phyloP scores from a whole-genome alignment of 2,329 filamentous ascomycete genomes.

The Fusarium napiforme region DNA sequence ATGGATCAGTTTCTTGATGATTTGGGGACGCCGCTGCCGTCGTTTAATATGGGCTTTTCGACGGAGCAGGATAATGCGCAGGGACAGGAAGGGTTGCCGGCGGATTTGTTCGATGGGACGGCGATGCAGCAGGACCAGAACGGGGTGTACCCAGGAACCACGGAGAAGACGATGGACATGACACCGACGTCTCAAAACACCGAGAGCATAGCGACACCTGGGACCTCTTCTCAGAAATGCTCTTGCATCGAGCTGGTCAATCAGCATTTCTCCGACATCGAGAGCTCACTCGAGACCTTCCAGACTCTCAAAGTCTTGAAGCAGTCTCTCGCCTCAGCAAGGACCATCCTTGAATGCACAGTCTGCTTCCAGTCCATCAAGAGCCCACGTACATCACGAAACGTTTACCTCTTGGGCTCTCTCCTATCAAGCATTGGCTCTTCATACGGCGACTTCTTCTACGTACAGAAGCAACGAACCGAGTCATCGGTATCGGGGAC shows the following conservation, averaged over 20 bases:
- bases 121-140: neutral
- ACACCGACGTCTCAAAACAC: neutral
- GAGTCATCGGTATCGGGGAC: neutral
- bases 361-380: slow-evolving; percentile 16
- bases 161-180: neutral
- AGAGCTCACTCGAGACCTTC: slow-evolving; percentile 10
- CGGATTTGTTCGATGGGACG: neutral
- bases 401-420: neutral
- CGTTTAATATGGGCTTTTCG: slow-evolving; percentile 2
- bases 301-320: slow-evolving; percentile 16
- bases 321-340: neutral
- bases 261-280: slow-evolving; percentile 8
- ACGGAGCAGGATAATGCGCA: neutral
- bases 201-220: rapidly evolving
- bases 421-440: slow-evolving; percentile 8
- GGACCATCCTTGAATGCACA: neutral
- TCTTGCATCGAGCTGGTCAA: slow-evolving; percentile 11
- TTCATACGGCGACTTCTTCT: slow-evolving; percentile 14
- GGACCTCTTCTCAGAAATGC: neutral
- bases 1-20: slow-evolving; percentile 20
- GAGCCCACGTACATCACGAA: slow-evolving; percentile 5
- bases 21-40: neutral
- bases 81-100: neutral
- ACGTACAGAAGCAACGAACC: slow-evolving; percentile 8
- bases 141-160: rapidly evolving